Evolutionary conservation across 2,329 filamentous ascomycete species (phyloP).

Genomic region (Aspergillus sp.): DNA sequence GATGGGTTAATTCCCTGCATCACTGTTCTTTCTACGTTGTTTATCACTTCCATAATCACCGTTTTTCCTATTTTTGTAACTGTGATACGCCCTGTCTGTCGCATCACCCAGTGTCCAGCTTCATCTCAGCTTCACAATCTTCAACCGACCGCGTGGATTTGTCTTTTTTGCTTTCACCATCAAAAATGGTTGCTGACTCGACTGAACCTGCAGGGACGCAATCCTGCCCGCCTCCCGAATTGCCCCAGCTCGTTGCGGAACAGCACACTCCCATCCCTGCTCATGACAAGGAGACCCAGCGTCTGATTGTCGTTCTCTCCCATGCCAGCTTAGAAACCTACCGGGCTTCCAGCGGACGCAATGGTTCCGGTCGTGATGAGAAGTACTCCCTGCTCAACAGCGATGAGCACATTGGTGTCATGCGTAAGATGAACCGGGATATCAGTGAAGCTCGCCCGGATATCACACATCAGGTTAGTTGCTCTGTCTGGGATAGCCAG

Average conservation of each 20-base stretch:
- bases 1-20: neutral
- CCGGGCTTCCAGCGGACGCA: conserved; percentile 73
- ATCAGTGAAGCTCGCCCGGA: conserved; percentile 97
- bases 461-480: conserved; percentile 92
- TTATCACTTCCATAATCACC: no score
- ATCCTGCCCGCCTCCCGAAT: conserved; percentile 85
- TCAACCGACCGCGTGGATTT: neutral
- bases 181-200: conserved; percentile 30
- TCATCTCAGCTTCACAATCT: neutral
- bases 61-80: neutral
- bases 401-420: conserved; percentile 97
- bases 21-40: neutral
- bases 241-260: conserved; percentile 91
- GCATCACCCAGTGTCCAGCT: neutral
- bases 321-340: conserved; percentile 98
- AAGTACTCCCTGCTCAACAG: conserved; percentile 98
- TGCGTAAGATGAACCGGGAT: conserved; percentile 99
- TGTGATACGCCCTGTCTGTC: neutral
- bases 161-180: neutral
- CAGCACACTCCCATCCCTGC: conserved; percentile 82
- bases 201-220: conserved; percentile 69
- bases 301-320: conserved; percentile 92
- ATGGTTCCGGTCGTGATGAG: conserved; percentile 72
- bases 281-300: conserved; percentile 85
- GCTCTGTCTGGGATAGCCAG: neutral